Base-by-base conservation (phyloP, 257 asterid species). In the Petunia axillaris region DNA sequence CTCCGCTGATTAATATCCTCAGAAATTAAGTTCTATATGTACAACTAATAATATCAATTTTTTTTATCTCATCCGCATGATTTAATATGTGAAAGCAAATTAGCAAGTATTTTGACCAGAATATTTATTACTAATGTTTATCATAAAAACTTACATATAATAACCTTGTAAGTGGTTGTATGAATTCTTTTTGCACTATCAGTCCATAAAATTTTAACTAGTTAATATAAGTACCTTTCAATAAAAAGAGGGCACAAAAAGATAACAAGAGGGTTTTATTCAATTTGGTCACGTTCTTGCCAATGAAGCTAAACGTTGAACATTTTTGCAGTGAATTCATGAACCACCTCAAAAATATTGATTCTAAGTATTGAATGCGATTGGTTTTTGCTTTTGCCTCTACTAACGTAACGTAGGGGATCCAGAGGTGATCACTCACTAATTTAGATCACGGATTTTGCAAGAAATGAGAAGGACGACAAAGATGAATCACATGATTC, bases 381-480 rank as follows among this genome's bases (percentile, higher is more conserved):
- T 55, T 64, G 81, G 80, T 70, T 84, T 84, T 82, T 35, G 60
- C 52, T 54, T 62, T 55, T 52, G 59, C 16, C 57, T 74, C 79
- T 60, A 58, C 71, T 14, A 48, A 66, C 50, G 46, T 43, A 63
- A 63, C 36, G 36, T 10, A 67, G 6, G 25, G 48, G 60, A 36
- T 35, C 11, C 50, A 48, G 77, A 46, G 75, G 83, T 74, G 57
- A 25, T 68, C 54, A 58, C 70, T 66, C 16, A 58, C 55, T 70
- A 59, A 82, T 77, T 87, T 84, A 8, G 82, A 82, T 89, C 95
- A 91, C 95, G 93, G 89, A 71, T 52, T 82, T 79, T 71, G 66
- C 57, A 66, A 81, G 68, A 79, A 77, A 57, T n/a, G 71, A 65
- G 50, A 15, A 57, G 63, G 63, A 57, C 25, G 44, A 35, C 35